Conservation (phyloP, 139 green algal genomes). For the Astrephomene gubernaculifera region DNA sequence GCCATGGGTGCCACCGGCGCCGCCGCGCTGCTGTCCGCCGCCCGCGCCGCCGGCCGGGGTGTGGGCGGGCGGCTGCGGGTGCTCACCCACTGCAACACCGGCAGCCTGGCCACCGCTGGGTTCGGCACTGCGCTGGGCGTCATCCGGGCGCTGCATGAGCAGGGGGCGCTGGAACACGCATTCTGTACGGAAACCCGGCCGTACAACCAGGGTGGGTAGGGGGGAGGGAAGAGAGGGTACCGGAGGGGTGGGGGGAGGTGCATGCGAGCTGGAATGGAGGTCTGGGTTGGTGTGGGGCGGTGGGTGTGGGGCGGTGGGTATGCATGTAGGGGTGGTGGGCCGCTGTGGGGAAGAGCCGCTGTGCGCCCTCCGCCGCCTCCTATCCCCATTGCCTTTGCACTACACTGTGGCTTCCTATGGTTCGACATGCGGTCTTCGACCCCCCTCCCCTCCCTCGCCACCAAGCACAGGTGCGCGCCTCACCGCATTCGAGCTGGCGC, state of each 20-base stretch:
- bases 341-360: no score
- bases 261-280: no score
- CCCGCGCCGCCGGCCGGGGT: slow-evolving; percentile 40
- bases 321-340: no score
- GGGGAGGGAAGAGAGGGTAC: no score
- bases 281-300: no score
- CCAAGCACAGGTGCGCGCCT: slow-evolving; percentile 82
- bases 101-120: slow-evolving; percentile 90
- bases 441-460: not conserved
- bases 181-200: slow-evolving; percentile 95
- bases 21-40: slow-evolving; percentile 74
- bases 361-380: no score
- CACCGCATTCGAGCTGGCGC: slow-evolving; percentile 95
- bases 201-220: slow-evolving; percentile 96
- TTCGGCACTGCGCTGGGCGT: slow-evolving; percentile 96
- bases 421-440: no score
- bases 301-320: no score
- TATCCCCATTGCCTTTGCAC: no score
- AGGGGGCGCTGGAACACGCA: slow-evolving; percentile 81
- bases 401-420: no score
- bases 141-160: slow-evolving; percentile 84
- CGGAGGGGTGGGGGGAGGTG: no score
- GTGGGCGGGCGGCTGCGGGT: slow-evolving; percentile 71
- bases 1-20: slow-evolving; percentile 86
- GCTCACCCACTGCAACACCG: slow-evolving; percentile 98